Percentiles rank a stretch among this genome's conserved stretches.
Evolutionary conservation across 805 yeast species (phyloP).

Genomic region (Metschnikowia amazonensis): DNA sequence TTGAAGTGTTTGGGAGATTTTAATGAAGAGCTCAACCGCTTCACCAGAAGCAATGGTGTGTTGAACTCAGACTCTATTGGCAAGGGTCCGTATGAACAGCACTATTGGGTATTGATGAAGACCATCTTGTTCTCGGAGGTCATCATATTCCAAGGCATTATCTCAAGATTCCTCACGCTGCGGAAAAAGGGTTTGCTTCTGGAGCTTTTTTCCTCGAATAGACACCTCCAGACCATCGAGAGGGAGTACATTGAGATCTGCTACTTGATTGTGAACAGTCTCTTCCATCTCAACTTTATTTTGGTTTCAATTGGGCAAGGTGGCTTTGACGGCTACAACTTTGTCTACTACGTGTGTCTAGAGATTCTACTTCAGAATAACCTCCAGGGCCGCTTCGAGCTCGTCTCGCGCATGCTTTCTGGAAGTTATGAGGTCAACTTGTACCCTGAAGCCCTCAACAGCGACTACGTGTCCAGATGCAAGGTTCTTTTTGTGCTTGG

Average conservation of each 20-base stretch:
- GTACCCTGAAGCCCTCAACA: constrained; percentile 24
- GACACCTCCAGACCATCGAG: constrained; percentile 17
- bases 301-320: constrained; percentile 56
- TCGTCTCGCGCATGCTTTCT: constrained; percentile 25
- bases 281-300: constrained; percentile 46
- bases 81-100: constrained; percentile 17
- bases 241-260: constrained; percentile 26
- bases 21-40: constrained; percentile 22
- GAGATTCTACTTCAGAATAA: constrained; percentile 36
- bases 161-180: constrained; percentile 33
- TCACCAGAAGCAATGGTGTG: constrained; percentile 16
- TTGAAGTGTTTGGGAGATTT: constrained; percentile 26
- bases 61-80: constrained; percentile 9
- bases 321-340: constrained; percentile 62
- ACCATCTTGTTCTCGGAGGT: constrained; percentile 45
- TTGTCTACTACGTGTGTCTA: constrained; percentile 48
- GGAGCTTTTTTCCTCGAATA: constrained; percentile 18
- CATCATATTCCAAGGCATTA: constrained; percentile 48
- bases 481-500: constrained; percentile 46
- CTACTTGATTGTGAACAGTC: constrained; percentile 31
- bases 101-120: constrained; percentile 39
- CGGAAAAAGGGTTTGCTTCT: constrained; percentile 14
- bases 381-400: constrained; percentile 15
- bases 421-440: constrained; percentile 35
- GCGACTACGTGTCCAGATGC: constrained; percentile 28